phyloP scores from a whole-genome alignment of 768 basidiomycete species.

The Hypholoma sublateritium region DNA sequence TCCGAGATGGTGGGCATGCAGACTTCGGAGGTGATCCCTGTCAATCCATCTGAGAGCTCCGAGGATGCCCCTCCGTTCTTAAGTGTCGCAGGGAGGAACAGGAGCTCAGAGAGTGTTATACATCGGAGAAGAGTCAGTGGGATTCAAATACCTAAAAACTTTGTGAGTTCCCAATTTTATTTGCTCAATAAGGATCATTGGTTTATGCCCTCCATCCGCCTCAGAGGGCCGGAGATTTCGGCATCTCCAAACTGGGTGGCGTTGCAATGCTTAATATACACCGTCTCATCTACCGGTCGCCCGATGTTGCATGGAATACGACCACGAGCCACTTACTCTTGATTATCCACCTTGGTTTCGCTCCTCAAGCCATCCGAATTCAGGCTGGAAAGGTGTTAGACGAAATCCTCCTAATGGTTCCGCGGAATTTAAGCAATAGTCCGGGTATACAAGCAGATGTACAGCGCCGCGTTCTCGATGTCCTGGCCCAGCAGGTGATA shows the following conservation, averaged over 20 bases:
- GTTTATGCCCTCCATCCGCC: constrained; percentile 2
- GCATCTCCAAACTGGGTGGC: constrained; percentile 82
- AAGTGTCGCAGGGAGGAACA: constrained; percentile 18
- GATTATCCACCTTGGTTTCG: constrained; percentile 66
- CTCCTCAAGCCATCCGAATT: constrained; percentile 77
- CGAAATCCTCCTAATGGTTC: constrained; percentile 78
- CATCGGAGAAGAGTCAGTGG: constrained; percentile 82
- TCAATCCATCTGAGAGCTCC: constrained; percentile 35
- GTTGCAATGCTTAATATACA: constrained; percentile 84
- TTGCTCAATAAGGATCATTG: neutral
- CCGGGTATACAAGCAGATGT: constrained; percentile 67
- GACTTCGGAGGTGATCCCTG: constrained; percentile 38
- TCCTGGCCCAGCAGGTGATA: constrained; percentile 79
- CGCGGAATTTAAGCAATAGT: constrained; percentile 61
- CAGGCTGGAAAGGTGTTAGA: constrained; percentile 90
- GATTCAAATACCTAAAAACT: constrained; percentile 76
- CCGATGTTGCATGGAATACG: constrained; percentile 82
- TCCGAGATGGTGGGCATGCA: constrained; percentile 94
- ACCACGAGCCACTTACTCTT: constrained; percentile 80
- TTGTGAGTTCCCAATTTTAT: constrained; percentile 46
- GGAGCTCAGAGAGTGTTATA: constrained; percentile 29
- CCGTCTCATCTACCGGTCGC: constrained; percentile 80
- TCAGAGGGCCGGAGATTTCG: constrained; percentile 94
- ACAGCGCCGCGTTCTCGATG: constrained; percentile 83
- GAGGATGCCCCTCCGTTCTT: constrained; percentile 35